Base-by-base conservation (phyloP, 305 asterid species). In the Fraxinus xanthoxyloides region DNA sequence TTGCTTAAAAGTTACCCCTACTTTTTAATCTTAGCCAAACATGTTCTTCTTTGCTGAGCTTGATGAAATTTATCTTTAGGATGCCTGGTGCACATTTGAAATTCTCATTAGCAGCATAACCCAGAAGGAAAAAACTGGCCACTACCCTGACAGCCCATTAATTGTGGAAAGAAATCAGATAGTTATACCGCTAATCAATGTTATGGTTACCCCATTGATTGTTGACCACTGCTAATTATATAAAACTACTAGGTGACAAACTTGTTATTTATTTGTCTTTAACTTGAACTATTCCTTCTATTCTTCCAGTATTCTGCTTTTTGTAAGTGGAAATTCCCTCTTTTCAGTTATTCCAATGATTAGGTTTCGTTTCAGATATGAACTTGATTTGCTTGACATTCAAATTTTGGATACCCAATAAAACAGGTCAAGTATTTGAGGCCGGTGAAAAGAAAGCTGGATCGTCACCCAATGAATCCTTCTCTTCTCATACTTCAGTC, bases 401-500 rank as follows among this genome's bases (percentile, higher is more conserved):
- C 76, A 46, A 67, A 74, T 23, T 72, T 38, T 69, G 81, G 79
- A 56, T 69, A 15, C 77, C 13, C 17, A 4, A 35, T 9, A 17
- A 23, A 28, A 28, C 77, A 8, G 80, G 74, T 80, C 73, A 67
- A 48, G 87, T 61, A 77, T 23, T 67, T 15, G 76, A 77, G 72
- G 72, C 78, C 4, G 34, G 17, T 54, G 36, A 51, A n/a, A 67
- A 19, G 72, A 65, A 79, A 17, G 77, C 38, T 38, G 80, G 63
- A 77, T 77, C 54, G 43, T 72, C 81, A 28, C 65, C 61, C 70
- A 28, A 76, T 59, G 31, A 7, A 54, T 7, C 70, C 54, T 1
- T 76, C 17, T 51, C 84, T 40, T 75, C 85, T 74, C 83, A 70
- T 2, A 69, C 23, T 59, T 28, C 87, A 73, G 76, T 86, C 83